These are phyloP conservation scores for Oryza coarctata DNA, from an alignment of 176 grass and related monocot species.

Conservation along the genomic window DNA sequence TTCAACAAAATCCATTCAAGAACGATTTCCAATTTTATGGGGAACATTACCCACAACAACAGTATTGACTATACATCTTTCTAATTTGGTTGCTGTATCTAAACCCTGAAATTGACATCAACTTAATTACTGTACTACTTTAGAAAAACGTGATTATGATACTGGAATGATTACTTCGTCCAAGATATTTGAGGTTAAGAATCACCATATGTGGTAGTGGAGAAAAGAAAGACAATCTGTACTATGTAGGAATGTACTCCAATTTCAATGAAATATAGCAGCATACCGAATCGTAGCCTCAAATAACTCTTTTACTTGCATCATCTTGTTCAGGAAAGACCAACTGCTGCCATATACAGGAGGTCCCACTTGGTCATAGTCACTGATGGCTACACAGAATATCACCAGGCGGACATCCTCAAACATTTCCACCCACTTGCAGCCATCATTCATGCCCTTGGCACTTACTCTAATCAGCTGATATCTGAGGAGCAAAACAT, in stretches of 20 bases:
- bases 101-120: not conserved
- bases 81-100: not conserved
- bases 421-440: conserved; percentile 99
- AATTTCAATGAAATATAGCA: not conserved
- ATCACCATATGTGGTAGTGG: not conserved
- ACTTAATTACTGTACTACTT: not conserved
- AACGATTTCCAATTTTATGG: not conserved
- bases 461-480: conserved; percentile 88
- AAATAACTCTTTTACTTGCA: conserved; percentile 83
- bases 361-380: conserved; percentile 72
- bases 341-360: conserved; percentile 34
- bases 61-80: not conserved
- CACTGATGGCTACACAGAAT: conserved; percentile 76
- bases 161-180: not conserved
- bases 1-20: not conserved
- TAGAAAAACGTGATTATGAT: not conserved
- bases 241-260: not conserved
- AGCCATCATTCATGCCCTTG: conserved; percentile 89
- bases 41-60: not conserved
- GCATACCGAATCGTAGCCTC: conserved; percentile 75
- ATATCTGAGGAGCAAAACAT: conserved; percentile 49
- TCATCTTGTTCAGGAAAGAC: conserved; percentile 84
- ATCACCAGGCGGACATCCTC: conserved; percentile 91
- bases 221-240: not conserved
- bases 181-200: not conserved